Evolutionary conservation across 1,139 yeast species (phyloP).

Genomic region (Yamadazyma friedrichii): DNA sequence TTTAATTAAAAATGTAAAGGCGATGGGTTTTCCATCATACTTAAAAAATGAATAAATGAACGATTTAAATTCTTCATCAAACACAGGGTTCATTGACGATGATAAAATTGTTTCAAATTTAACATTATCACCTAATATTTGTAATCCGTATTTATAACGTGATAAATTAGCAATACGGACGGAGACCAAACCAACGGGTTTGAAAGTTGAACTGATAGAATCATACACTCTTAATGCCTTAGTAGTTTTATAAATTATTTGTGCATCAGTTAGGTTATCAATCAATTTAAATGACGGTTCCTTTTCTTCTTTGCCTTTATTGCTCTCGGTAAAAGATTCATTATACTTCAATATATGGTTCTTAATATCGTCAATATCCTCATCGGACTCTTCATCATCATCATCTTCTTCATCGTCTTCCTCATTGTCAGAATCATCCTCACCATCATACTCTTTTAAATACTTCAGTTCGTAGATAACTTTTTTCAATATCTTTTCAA

Average conservation of each 20-base stretch:
- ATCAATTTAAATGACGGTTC: not conserved
- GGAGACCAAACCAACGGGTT: conserved; percentile 9
- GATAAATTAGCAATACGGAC: conserved; percentile 46
- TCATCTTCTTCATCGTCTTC: conserved; percentile 25
- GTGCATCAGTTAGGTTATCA: not conserved
- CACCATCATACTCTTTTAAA: conserved; percentile 30
- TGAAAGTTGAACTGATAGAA: conserved; percentile 1
- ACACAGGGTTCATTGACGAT: conserved; percentile 61
- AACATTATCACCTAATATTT: conserved; percentile 24
- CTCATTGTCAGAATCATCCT: conserved; percentile 56
- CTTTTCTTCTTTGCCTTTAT: conserved; percentile 5
- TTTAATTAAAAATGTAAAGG: conserved; percentile 63
- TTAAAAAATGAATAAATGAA: conserved; percentile 64
- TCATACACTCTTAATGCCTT: conserved; percentile 5
- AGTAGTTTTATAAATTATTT: conserved; percentile 1
- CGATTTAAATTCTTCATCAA: conserved; percentile 54
- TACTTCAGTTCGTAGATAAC: conserved; percentile 81
- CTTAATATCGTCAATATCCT: conserved; percentile 16
- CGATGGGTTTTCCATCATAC: conserved; percentile 22
- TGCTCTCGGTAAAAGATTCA: not conserved
- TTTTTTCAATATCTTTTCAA: conserved; percentile 59
- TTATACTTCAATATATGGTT: conserved; percentile 2
- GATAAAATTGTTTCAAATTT: conserved; percentile 45
- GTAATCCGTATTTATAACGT: conserved; percentile 53
- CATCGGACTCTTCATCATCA: conserved; percentile 11